Evolutionary conservation across 2,329 filamentous ascomycete genomes (phyloP).

Genomic region (Epichloe sp.): DNA sequence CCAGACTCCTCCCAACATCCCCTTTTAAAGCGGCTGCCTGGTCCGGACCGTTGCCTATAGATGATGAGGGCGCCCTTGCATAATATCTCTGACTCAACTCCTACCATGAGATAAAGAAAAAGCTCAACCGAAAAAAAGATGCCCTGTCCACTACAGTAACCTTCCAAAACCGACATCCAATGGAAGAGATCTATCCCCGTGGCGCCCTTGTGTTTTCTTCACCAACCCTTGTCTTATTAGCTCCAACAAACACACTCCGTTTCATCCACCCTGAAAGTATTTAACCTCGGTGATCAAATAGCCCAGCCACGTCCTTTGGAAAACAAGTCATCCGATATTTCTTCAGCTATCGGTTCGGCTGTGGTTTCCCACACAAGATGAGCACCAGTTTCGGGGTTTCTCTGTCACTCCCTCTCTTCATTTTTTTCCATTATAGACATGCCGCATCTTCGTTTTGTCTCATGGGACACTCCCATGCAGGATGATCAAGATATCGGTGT

Average conservation of each 20-base stretch:
- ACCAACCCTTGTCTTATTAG: neutral
- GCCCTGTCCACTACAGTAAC: neutral
- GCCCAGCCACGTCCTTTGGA: neutral
- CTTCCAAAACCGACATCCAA: neutral
- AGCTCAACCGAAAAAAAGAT: neutral
- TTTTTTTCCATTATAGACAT: neutral
- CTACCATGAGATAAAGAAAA: slow-evolving; percentile 12
- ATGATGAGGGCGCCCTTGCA: slow-evolving; percentile 10
- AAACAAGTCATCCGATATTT: neutral
- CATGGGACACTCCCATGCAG: neutral
- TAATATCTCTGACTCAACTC: slow-evolving; percentile 8
- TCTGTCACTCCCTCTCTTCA: neutral
- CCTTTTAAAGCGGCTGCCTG: slow-evolving; percentile 38
- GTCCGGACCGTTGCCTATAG: neutral
- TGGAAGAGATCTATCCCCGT: neutral
- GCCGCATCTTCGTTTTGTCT: neutral
- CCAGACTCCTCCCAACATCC: slow-evolving; percentile 43
- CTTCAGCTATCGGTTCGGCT: neutral
- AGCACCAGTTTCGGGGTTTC: neutral
- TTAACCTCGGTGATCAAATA: neutral
- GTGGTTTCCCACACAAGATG: neutral
- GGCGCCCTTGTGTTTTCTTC: neutral
- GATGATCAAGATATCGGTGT: neutral
- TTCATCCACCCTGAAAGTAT: neutral
- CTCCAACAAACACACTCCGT: neutral